These are phyloP conservation scores for Amanita polypyramis DNA, from an alignment of 768 basidiomycete species.

Conservation along the genomic window DNA sequence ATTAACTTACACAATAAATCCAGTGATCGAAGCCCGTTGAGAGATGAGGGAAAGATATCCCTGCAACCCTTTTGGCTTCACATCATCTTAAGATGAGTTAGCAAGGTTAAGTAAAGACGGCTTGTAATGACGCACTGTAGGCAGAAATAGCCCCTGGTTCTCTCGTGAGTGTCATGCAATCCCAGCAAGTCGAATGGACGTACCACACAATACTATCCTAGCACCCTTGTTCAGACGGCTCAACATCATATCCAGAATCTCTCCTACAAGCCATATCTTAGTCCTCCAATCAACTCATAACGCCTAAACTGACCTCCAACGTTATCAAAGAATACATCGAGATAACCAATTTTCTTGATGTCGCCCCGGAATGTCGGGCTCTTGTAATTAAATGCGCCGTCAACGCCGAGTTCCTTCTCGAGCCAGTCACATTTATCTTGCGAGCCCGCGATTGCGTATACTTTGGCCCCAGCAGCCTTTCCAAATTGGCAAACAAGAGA, in stretches of 20 bases:
- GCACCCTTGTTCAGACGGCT: conserved; percentile 68
- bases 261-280: conserved; percentile 31
- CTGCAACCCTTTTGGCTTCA: conserved; percentile 54
- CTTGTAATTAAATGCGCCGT: conserved; percentile 85
- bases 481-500: conserved; percentile 76
- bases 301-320: conserved; percentile 39
- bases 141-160: conserved; percentile 68
- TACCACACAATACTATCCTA: conserved; percentile 74
- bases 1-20: conserved; percentile 64
- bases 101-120: not conserved
- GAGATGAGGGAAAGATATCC: conserved; percentile 62
- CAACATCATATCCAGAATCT: conserved; percentile 72
- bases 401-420: conserved; percentile 73
- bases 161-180: not conserved
- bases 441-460: conserved; percentile 83
- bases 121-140: conserved; percentile 45
- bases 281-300: conserved; percentile 9
- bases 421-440: conserved; percentile 81
- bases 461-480: conserved; percentile 67
- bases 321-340: conserved; percentile 85
- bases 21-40: conserved; percentile 71
- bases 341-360: conserved; percentile 64
- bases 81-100: conserved; percentile 30
- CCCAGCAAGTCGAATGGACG: conserved; percentile 14
- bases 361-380: conserved; percentile 57